These are phyloP conservation scores for Leccinellum luteum DNA, from an alignment of 768 basidiomycete species.

Conservation along the genomic window DNA sequence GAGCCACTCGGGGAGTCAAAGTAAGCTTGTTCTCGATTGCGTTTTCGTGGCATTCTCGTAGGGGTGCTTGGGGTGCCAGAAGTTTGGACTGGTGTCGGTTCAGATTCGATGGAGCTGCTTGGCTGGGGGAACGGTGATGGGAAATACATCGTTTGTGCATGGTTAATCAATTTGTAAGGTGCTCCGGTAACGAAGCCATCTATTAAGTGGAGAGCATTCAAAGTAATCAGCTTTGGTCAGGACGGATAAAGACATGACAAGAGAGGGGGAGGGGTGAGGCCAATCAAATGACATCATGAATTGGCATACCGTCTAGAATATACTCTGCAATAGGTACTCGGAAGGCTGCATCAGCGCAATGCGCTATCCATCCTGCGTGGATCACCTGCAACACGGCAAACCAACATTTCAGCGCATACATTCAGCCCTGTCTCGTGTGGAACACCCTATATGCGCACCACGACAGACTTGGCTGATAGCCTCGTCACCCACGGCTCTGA, in stretches of 20 bases:
- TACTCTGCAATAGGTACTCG: slow-evolving; percentile 27
- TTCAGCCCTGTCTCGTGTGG: neutral
- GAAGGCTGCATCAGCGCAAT: slow-evolving; percentile 28
- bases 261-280: neutral
- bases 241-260: neutral
- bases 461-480: slow-evolving; percentile 26
- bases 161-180: slow-evolving; percentile 18
- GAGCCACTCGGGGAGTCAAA: slow-evolving; percentile 28
- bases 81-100: neutral
- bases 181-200: slow-evolving; percentile 16
- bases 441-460: slow-evolving; percentile 20
- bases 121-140: slow-evolving; percentile 2
- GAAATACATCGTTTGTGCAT: neutral
- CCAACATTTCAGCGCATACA: slow-evolving; percentile 6
- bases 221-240: neutral
- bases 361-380: slow-evolving; percentile 30
- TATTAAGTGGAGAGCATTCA: neutral
- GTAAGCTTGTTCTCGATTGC: slow-evolving; percentile 28
- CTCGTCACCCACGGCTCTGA: slow-evolving; percentile 28
- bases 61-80: slow-evolving; percentile 29
- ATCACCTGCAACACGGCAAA: slow-evolving; percentile 20
- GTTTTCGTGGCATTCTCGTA: slow-evolving; percentile 20
- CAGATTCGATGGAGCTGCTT: neutral
- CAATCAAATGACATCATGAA: neutral
- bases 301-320: slow-evolving; percentile 30